These are phyloP conservation scores for Mentha longifolia DNA, from an alignment of 257 asterid genomes.

Conservation along the genomic window DNA sequence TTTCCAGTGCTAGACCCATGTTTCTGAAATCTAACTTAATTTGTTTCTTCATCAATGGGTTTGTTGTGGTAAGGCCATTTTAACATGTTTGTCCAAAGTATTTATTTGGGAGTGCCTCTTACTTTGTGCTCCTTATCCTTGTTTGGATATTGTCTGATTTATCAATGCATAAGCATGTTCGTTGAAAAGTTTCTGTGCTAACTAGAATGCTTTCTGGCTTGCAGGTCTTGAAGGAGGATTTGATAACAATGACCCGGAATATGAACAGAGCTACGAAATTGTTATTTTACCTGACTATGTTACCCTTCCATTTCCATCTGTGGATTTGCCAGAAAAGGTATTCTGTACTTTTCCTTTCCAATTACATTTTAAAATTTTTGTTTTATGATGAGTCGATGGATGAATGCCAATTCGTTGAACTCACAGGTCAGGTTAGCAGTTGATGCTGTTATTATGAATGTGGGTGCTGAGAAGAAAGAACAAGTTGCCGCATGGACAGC, in stretches of 20 bases:
- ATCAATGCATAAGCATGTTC: slow-evolving; percentile 5
- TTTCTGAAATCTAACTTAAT: slow-evolving; percentile 1
- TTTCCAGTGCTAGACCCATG: slow-evolving; percentile 2
- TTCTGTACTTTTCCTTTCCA: not conserved
- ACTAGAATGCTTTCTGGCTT: slow-evolving; percentile 33
- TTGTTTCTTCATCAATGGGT: slow-evolving; percentile 13
- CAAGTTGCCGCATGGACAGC: slow-evolving; percentile 96
- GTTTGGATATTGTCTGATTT: slow-evolving; percentile 18
- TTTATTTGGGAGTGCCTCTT: not conserved
- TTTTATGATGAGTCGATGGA: slow-evolving; percentile 12
- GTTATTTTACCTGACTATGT: slow-evolving; percentile 78
- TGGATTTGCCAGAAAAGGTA: slow-evolving; percentile 97
- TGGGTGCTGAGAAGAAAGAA: slow-evolving; percentile 93
- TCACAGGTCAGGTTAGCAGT: slow-evolving; percentile 92
- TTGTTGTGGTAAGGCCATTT: slow-evolving; percentile 2
- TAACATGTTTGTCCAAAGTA: not conserved
- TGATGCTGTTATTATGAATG: slow-evolving; percentile 76
- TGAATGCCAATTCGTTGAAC: slow-evolving; percentile 20
- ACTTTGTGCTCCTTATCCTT: not conserved
- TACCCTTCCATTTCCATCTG: slow-evolving; percentile 90
- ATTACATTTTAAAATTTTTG: slow-evolving; percentile 13
- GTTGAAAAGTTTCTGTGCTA: not conserved
- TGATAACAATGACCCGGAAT: slow-evolving; percentile 77
- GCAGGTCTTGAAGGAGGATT: slow-evolving; percentile 92
- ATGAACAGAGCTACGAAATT: slow-evolving; percentile 70